A percentile compares a stretch with the other conserved stretches of the same genome.
Evolutionary conservation across 2,329 filamentous ascomycete species (phyloP).

Genomic region (Neofusicoccum ribis): DNA sequence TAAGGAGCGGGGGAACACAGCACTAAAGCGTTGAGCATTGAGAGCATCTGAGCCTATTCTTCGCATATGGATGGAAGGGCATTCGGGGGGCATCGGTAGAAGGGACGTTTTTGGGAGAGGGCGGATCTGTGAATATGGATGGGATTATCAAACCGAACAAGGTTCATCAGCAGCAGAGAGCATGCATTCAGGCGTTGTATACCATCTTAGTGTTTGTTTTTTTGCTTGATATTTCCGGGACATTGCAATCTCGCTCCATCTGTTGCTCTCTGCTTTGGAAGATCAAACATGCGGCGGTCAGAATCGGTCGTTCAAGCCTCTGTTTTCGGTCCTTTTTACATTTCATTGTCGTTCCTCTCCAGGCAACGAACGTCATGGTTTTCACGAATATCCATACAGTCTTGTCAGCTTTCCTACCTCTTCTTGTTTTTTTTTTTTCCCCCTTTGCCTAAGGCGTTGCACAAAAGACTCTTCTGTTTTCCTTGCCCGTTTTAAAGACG

Average conservation of each 20-base stretch:
- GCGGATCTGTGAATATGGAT: conserved; percentile 3
- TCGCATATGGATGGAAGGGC: background rate
- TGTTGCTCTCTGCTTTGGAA: background rate
- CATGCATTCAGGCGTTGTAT: conserved; percentile 20
- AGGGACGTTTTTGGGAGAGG: background rate
- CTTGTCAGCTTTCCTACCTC: background rate
- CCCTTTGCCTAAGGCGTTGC: background rate
- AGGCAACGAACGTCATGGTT: conserved; percentile 5
- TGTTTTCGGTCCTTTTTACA: background rate
- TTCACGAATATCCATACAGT: background rate
- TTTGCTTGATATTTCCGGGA: background rate
- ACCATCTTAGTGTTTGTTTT: background rate
- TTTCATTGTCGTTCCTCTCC: background rate
- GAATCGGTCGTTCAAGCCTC: background rate
- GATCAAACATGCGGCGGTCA: background rate
- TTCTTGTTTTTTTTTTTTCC: background rate
- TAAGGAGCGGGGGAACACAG: background rate
- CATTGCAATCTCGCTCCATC: background rate
- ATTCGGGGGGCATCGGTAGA: background rate
- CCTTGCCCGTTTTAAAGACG: background rate
- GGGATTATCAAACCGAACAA: background rate
- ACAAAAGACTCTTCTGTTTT: background rate
- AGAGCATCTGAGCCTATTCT: background rate
- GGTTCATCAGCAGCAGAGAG: background rate
- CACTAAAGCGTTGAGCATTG: background rate